Percentiles rank a stretch among this genome's conserved stretches.
Conservation (phyloP, 2,329 filamentous ascomycete genomes). For the Chaetothyriales sp. region DNA sequence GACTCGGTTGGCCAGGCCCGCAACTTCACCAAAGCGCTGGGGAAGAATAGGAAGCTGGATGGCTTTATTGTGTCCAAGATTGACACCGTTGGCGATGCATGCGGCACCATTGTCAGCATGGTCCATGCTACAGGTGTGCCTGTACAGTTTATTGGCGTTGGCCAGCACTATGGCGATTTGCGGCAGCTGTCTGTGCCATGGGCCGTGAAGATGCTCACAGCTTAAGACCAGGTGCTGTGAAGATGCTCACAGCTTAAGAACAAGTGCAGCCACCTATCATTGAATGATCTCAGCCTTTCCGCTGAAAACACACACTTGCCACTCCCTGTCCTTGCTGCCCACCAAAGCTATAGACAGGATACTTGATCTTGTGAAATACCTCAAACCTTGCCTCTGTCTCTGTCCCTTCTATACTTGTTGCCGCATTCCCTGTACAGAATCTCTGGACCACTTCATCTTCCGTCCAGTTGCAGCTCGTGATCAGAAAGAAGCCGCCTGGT, state of each 20-base stretch:
- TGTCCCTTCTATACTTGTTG: slow-evolving; percentile 24
- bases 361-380: slow-evolving; percentile 55
- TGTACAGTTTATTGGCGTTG: slow-evolving; percentile 73
- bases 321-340: slow-evolving; percentile 79
- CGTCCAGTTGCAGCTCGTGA: slow-evolving; percentile 98
- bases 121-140: slow-evolving; percentile 95
- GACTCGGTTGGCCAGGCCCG: slow-evolving; percentile 90
- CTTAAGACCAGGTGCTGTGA: slow-evolving; percentile 14
- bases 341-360: slow-evolving; percentile 78
- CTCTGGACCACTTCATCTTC: slow-evolving; percentile 67
- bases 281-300: slow-evolving; percentile 8
- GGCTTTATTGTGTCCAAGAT: slow-evolving; percentile 98
- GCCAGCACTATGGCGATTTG: slow-evolving; percentile 52
- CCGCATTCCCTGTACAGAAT: slow-evolving; percentile 39
- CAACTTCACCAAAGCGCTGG: slow-evolving; percentile 92
- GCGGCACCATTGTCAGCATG: slow-evolving; percentile 86
- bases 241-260: neutral
- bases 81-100: slow-evolving; percentile 99
- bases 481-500: slow-evolving; percentile 56
- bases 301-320: slow-evolving; percentile 68
- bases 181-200: slow-evolving; percentile 49
- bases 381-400: slow-evolving; percentile 33
- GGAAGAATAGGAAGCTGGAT: slow-evolving; percentile 62
- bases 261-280: neutral
- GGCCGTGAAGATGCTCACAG: slow-evolving; percentile 48